These are phyloP conservation scores for Globisporangium spiculum DNA, from an alignment of 352 stramenopile species.

Conservation along the genomic window DNA sequence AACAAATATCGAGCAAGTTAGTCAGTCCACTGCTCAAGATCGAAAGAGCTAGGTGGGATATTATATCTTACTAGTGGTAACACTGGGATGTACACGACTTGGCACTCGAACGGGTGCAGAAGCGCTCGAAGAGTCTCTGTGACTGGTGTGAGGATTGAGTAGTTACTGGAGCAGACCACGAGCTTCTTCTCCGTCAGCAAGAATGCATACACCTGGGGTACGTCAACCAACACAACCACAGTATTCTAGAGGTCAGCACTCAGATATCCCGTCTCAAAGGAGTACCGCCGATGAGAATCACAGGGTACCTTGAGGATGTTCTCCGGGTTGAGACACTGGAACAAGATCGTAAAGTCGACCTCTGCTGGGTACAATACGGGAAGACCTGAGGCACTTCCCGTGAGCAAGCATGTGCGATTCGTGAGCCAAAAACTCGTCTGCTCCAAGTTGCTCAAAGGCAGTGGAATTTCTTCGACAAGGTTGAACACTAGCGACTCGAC, in stretches of 20 bases:
- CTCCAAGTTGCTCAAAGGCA: slow-evolving; percentile 27
- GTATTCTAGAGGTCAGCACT: background rate
- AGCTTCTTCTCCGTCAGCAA: slow-evolving; percentile 73
- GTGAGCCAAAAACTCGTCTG: slow-evolving; percentile 43
- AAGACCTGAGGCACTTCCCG: slow-evolving; percentile 20
- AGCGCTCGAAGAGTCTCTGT: slow-evolving; percentile 62
- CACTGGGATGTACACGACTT: slow-evolving; percentile 76
- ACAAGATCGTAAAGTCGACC: slow-evolving; percentile 69
- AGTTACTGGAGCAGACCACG: slow-evolving; percentile 52
- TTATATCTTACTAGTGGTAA: slow-evolving; percentile 43
- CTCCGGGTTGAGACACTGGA: slow-evolving; percentile 61
- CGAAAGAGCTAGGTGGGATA: background rate
- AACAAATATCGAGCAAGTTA: background rate
- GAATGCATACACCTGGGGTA: slow-evolving; percentile 39
- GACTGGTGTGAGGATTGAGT: slow-evolving; percentile 56
- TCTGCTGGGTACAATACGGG: slow-evolving; percentile 45
- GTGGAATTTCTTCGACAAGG: slow-evolving; percentile 43
- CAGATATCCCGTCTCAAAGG: background rate
- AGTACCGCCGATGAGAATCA: background rate
- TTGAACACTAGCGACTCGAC: slow-evolving; percentile 57
- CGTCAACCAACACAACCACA: background rate
- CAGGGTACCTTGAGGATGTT: slow-evolving; percentile 62
- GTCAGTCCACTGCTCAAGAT: background rate
- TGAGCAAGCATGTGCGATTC: slow-evolving; percentile 34
- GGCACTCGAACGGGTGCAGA: slow-evolving; percentile 61